Evolutionary conservation across 768 basidiomycete species (phyloP), one percentile per base, ranked within the genome.

Genomic region (Suillus luteus): DNA sequence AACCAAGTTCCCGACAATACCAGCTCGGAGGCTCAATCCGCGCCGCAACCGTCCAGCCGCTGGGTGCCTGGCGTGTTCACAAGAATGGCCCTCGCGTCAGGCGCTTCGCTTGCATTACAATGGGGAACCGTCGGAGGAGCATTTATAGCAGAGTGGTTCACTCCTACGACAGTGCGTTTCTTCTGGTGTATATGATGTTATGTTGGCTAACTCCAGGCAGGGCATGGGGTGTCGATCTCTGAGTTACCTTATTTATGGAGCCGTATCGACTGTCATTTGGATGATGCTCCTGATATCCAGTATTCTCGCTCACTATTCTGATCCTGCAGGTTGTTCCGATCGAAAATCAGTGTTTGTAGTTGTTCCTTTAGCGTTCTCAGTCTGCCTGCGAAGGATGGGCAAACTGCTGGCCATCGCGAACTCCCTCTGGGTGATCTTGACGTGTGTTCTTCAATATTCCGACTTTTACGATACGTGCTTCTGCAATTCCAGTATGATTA

Each of bases 401-500:
- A 73, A 77, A 60, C 24, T 63, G 4, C 38, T 78, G 19, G 77
- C 77, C 3, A 59, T 69, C 8, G 7, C 65, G 59, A 78, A 78
- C 27, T 69, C 75, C 3, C 62, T 71, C 14, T 66, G 68, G 11
- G 64, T 73, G 61, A 1, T 78, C n/a, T 33, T 66, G 43, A 66
- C 62, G 24, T 76, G 73, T 12, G 5, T 78, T 11, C 67, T 78
- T 37, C 74, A 78, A 46, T 78, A 70, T 43, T 59, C 70, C 8
- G 63, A 68, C 41, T 59, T 73, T 9, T 78, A 67, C 49, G 59
- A 67, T 19, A 68, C 62, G 2, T 78, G 77, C 55, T 78, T 66
- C 19, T 78, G 77, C 40, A 66, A 73, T 41, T 68, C 75, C 27
- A 75, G 68, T 48, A 66, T 74, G 4, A 60, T 62, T 1, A 54